Evolutionary conservation across 371 early-diverging fungal species (phyloP).

Genomic region (Mucor lusitanicus): DNA sequence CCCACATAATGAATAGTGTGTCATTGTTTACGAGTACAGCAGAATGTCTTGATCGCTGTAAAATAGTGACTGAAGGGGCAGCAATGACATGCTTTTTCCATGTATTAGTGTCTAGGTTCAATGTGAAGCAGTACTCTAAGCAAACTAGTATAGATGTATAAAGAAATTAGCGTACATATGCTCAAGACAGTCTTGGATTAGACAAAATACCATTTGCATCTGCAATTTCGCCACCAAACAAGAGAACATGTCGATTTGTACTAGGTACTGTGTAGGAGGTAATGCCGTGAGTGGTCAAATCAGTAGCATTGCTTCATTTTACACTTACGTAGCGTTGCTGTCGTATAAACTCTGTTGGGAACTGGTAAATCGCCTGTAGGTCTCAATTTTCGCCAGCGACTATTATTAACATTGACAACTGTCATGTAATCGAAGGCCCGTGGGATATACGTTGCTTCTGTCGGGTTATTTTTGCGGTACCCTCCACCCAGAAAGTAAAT

Average conservation of each 20-base stretch:
- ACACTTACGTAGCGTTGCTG: not conserved
- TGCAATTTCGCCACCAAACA: slow-evolving; percentile 4
- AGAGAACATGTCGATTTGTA: not conserved
- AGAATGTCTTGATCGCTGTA: not conserved
- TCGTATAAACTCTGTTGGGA: not conserved
- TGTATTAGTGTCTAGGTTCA: not conserved
- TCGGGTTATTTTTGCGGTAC: not conserved
- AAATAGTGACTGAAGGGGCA: not conserved
- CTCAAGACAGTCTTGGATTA: not conserved
- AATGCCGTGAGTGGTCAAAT: not conserved
- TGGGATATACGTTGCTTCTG: not conserved
- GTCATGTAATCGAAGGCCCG: not conserved
- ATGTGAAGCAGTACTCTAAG: not conserved
- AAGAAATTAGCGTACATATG: too few relatives aligned
- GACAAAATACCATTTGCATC: not conserved
- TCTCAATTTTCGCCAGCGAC: not conserved
- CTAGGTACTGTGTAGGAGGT: not conserved
- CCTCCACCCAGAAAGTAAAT: slow-evolving; percentile 2
- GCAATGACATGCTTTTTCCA: not conserved
- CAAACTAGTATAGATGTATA: not conserved
- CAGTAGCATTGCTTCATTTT: not conserved
- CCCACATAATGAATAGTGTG: not conserved
- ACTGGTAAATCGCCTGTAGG: not conserved
- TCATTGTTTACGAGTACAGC: not conserved
- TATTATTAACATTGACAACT: not conserved